These are phyloP conservation scores for Hortiboletus rubellus DNA, from an alignment of 1,284 basidiomycete species.

Conservation along the genomic window DNA sequence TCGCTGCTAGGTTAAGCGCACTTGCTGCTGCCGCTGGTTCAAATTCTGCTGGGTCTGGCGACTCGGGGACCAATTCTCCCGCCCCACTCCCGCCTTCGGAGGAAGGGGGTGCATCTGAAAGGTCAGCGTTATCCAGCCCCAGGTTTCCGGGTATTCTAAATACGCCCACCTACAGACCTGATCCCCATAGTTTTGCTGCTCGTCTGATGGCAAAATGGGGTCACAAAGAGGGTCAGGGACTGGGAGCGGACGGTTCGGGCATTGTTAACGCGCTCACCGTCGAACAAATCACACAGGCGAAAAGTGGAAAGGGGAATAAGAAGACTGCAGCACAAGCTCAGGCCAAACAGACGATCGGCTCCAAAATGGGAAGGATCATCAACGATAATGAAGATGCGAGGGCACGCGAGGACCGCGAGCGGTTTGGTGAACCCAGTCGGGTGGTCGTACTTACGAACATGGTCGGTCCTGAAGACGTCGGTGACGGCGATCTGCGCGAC, in stretches of 20 bases:
- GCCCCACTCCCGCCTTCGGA: slow-evolving; percentile 22
- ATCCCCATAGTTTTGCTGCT: slow-evolving; percentile 72
- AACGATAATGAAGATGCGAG: slow-evolving; percentile 82
- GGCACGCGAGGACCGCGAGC: slow-evolving; percentile 67
- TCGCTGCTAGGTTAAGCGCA: slow-evolving; percentile 71
- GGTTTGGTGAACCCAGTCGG: slow-evolving; percentile 87
- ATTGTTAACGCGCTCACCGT: slow-evolving; percentile 87
- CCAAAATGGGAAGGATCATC: slow-evolving; percentile 82
- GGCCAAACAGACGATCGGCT: slow-evolving; percentile 42
- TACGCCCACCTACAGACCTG: slow-evolving; percentile 45
- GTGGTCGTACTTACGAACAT: slow-evolving; percentile 87
- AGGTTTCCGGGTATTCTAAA: not conserved
- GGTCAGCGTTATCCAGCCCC: slow-evolving; percentile 28
- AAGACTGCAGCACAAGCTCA: slow-evolving; percentile 30
- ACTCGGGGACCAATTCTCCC: slow-evolving; percentile 16
- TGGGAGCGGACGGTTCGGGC: slow-evolving; percentile 80
- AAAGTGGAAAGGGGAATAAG: slow-evolving; percentile 34
- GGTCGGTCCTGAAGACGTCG: slow-evolving; percentile 77
- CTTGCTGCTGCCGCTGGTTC: slow-evolving; percentile 45
- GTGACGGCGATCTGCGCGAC: slow-evolving; percentile 81
- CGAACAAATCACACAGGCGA: slow-evolving; percentile 53
- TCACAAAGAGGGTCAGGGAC: slow-evolving; percentile 88
- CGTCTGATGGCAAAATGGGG: slow-evolving; percentile 93
- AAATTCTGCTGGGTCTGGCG: slow-evolving; percentile 14
- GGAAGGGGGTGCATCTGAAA: slow-evolving; percentile 34